Conservation (phyloP, 164 flowering plant species). For the Vitis rupestris region DNA sequence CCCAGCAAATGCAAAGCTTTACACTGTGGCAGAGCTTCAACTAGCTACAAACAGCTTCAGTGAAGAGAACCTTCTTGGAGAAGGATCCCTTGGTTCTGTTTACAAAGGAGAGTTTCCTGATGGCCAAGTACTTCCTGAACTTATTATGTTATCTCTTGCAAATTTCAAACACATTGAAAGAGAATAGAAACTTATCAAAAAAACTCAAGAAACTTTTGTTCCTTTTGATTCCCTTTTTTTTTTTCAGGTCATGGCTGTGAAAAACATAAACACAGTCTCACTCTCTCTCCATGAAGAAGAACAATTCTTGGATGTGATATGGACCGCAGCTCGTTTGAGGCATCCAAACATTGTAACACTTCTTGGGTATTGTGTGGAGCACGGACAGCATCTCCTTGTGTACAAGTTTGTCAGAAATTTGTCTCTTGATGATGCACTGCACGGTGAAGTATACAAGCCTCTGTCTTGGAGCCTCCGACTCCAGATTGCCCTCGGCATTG, state of each 20-base stretch:
- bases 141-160: not conserved
- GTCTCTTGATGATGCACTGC: constrained; percentile 68
- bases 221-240: not conserved
- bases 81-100: constrained; percentile 88
- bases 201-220: too few species aligned
- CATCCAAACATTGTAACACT: constrained; percentile 78
- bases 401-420: constrained; percentile 62
- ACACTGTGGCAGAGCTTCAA: constrained; percentile 62
- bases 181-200: not conserved
- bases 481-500: constrained; percentile 66
- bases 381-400: constrained; percentile 70
- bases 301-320: constrained; percentile 61
- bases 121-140: constrained; percentile 49
- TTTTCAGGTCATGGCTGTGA: constrained; percentile 65
- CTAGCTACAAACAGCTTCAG: constrained; percentile 69
- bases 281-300: constrained; percentile 73
- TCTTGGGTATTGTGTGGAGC: constrained; percentile 72
- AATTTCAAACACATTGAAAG: not conserved
- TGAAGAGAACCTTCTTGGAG: constrained; percentile 62
- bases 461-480: constrained; percentile 71
- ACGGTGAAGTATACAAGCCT: constrained; percentile 35
- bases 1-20: constrained; percentile 38
- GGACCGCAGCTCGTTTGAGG: constrained; percentile 52
- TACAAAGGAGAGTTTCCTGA: constrained; percentile 69
- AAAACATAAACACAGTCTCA: constrained; percentile 44